These are phyloP conservation scores for Aspergillus bertholletiae DNA, from an alignment of 495 filamentous ascomycete species.

Conservation along the genomic window DNA sequence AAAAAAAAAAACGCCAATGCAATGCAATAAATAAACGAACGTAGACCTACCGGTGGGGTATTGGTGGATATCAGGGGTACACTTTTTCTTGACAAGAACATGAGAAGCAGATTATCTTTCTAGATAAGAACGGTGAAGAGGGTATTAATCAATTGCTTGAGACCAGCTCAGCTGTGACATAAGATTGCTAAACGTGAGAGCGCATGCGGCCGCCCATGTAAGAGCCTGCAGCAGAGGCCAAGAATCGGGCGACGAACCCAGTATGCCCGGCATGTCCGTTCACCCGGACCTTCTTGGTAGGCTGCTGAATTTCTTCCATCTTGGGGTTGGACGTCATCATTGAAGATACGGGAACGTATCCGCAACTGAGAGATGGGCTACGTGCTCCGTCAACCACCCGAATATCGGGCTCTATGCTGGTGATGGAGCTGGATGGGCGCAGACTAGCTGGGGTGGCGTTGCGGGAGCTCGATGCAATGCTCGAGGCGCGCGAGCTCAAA, in stretches of 20 bases:
- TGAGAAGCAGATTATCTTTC: not conserved
- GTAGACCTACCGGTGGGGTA: not conserved
- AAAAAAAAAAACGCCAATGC: slow-evolving; percentile 5
- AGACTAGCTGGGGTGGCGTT: slow-evolving; percentile 39
- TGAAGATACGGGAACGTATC: slow-evolving; percentile 27
- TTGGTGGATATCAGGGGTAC: not conserved
- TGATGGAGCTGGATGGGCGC: slow-evolving; percentile 37
- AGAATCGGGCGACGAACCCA: slow-evolving; percentile 42
- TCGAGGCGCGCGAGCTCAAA: slow-evolving; percentile 47
- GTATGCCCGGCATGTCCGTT: slow-evolving; percentile 20
- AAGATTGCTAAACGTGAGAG: slow-evolving; percentile 23
- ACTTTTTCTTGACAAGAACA: not conserved
- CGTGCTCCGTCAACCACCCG: slow-evolving; percentile 29
- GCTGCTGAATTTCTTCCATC: slow-evolving; percentile 28
- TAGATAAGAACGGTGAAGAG: not conserved
- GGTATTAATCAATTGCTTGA: slow-evolving; percentile 1
- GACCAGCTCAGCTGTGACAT: slow-evolving; percentile 1
- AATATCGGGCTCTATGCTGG: slow-evolving; percentile 34
- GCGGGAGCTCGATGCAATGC: slow-evolving; percentile 38
- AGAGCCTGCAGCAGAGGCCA: slow-evolving; percentile 41
- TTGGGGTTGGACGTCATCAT: slow-evolving; percentile 23
- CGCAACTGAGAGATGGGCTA: slow-evolving; percentile 34
- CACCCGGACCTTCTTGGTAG: slow-evolving; percentile 43
- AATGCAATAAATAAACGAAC: not conserved
- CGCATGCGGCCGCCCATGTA: slow-evolving; percentile 42